phyloP scores from a whole-genome alignment of 352 stramenopile genomes.

The Phytopythium litorale region DNA sequence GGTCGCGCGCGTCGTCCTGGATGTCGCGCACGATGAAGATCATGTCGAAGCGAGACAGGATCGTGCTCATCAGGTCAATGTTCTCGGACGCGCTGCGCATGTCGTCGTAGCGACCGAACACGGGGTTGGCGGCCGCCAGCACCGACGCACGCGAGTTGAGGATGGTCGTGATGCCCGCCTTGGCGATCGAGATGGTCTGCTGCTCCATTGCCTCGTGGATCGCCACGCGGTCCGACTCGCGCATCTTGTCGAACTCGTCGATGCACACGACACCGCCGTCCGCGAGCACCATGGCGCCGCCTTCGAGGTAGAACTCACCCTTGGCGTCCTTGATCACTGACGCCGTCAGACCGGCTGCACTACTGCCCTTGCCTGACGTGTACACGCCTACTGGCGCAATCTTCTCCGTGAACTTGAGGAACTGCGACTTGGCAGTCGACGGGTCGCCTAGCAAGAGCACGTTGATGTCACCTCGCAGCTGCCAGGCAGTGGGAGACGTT shows the following conservation, averaged over 20 bases:
- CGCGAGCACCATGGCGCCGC: conserved; percentile 96
- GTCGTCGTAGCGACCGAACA: conserved; percentile 98
- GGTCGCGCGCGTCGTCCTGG: conserved; percentile 94
- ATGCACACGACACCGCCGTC: conserved; percentile 99
- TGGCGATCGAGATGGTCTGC: conserved; percentile 99
- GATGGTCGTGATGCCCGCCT: conserved; percentile 98
- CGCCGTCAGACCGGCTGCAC: conserved; percentile 95
- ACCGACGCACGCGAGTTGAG: conserved; percentile 94
- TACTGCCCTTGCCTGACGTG: conserved; percentile 98
- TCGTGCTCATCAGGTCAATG: conserved; percentile 99
- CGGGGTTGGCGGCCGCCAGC: conserved; percentile 96
- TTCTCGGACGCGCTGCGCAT: conserved; percentile 98
- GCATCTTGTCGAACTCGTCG: conserved; percentile 97
- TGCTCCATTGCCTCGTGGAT: conserved; percentile 99
- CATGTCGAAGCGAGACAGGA: conserved; percentile 98
- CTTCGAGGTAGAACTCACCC: conserved; percentile 98
- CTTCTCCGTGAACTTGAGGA: conserved; percentile 97
- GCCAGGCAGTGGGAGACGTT: background rate
- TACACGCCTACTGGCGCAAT: conserved; percentile 98
- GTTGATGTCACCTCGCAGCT: conserved; percentile 98
- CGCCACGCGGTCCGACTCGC: conserved; percentile 92
- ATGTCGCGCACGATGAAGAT: conserved; percentile 99
- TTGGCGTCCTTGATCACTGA: conserved; percentile 94
- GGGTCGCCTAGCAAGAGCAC: conserved; percentile 97
- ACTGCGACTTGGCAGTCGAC: conserved; percentile 97